phyloP scores from a whole-genome alignment of 179 eudicot genomes.

The Beta macrorhiza region DNA sequence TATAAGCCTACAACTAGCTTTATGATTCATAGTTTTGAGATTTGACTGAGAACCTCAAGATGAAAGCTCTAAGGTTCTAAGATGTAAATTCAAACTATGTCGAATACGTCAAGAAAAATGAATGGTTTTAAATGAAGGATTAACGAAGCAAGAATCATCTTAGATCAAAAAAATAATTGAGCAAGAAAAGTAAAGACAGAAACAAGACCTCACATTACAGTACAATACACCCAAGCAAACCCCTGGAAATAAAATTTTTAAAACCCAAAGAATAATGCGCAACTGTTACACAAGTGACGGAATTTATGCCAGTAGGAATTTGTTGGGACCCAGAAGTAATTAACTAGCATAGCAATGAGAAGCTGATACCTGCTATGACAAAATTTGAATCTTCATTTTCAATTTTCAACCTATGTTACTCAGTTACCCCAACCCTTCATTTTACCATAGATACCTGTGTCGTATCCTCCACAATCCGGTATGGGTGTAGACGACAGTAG shows the following conservation, averaged over 20 bases:
- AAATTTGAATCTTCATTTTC: constrained; percentile 1
- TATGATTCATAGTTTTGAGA: background rate
- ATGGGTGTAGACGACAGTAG: no score
- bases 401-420: background rate
- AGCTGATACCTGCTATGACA: background rate
- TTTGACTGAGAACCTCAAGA: background rate
- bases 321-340: constrained; percentile 8
- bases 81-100: background rate
- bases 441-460: no score
- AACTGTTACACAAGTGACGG: background rate
- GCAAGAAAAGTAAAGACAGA: background rate
- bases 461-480: no score
- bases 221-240: background rate
- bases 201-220: background rate
- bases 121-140: background rate
- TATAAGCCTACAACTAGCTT: background rate
- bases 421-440: no score
- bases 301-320: background rate
- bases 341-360: constrained; percentile 10
- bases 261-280: background rate
- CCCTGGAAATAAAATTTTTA: background rate
- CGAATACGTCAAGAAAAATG: background rate
- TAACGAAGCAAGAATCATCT: constrained; percentile 1
- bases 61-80: background rate
- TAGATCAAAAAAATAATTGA: background rate